A percentile compares a stretch with the other conserved stretches of the same genome.
phyloP scores from a whole-genome alignment of 129 eudicot genomes.

The Saussurea involucrata region DNA sequence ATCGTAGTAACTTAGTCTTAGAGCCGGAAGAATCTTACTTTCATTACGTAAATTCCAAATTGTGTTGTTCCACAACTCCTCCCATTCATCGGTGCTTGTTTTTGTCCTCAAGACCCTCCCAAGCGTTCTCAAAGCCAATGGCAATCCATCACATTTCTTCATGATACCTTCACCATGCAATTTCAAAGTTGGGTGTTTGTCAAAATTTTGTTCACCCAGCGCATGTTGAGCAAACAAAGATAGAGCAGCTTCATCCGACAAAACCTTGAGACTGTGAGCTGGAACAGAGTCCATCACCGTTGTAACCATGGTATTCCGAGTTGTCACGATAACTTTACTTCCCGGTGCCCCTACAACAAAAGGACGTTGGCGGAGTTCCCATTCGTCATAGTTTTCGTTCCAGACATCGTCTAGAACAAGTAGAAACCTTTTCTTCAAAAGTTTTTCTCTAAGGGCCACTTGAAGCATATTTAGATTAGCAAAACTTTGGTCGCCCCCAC shows the following conservation, averaged over 20 bases:
- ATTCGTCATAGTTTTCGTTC: slow-evolving; percentile 29
- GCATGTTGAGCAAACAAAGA: slow-evolving; percentile 41
- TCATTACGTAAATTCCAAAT: slow-evolving; percentile 20
- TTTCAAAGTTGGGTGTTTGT: slow-evolving; percentile 10
- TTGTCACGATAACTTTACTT: slow-evolving; percentile 63
- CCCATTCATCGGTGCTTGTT: slow-evolving; percentile 13
- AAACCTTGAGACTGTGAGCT: slow-evolving; percentile 10
- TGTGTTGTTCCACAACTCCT: slow-evolving; percentile 15
- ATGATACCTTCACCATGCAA: slow-evolving; percentile 26
- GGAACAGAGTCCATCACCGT: slow-evolving; percentile 33
- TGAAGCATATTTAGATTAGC: slow-evolving; percentile 28
- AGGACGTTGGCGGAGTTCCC: slow-evolving; percentile 41
- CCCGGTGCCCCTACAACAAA: slow-evolving; percentile 43
- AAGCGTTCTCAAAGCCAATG: slow-evolving; percentile 33
- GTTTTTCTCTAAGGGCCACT: slow-evolving; percentile 19
- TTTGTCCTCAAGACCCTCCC: slow-evolving; percentile 31
- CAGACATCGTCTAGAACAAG: slow-evolving; percentile 78
- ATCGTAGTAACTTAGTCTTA: slow-evolving; percentile 32
- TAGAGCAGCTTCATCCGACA: slow-evolving; percentile 23
- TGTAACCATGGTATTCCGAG: slow-evolving; percentile 46
- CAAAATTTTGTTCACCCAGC: slow-evolving; percentile 6
- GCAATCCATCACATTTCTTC: slow-evolving; percentile 33
- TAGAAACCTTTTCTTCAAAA: slow-evolving; percentile 45
- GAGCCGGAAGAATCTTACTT: slow-evolving; percentile 29
- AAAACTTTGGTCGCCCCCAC: slow-evolving; percentile 14